Evolutionary conservation across 805 yeast genomes (phyloP), one percentile per base, ranked within the genome.

Genomic region (Hanseniaspora hatyaiensis): DNA sequence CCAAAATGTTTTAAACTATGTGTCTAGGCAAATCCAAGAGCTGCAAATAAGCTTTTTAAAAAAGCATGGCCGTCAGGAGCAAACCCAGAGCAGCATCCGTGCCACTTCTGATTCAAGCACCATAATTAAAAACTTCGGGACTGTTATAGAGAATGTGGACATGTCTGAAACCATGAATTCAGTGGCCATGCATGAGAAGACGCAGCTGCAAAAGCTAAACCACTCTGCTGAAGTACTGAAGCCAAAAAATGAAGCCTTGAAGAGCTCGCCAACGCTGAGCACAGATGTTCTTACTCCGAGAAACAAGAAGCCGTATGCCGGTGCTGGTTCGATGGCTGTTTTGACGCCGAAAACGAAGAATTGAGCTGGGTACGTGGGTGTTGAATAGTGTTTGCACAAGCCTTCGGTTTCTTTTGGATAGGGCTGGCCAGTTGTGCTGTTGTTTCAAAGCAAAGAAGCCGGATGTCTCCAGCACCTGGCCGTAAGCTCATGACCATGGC

Each of bases 11-110:
- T 69, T 75, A 15, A 69, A 70, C 37, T 59, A 57, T 15, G 64
- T 74, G 15, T 59, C 75, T 0, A 60, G 55, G 19, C 60, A 60
- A 11, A 65, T 78, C n/a, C 79, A 75, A 56, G 53, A 53, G 12
- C 60, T 61, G 34, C 77, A 73, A 36, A 45, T 62, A 30, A 57
- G 59, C 4, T 24, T 23, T 19, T 36, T 45, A 29, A 66, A 61
- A 45, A 55, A 71, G 30, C 52, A 52, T 12, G 56, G 59, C 40
- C 8, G 22, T 16, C 18, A 31, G 12, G n/a, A 39, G n/a, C n/a
- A n/a, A n/a, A n/a, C n/a, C n/a, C n/a, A n/a, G n/a, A n/a, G n/a
- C n/a, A n/a, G n/a, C n/a, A n/a, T n/a, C n/a, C n/a, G n/a, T n/a
- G n/a, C n/a, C n/a, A n/a, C n/a, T n/a, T n/a, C n/a, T n/a, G n/a